Base-by-base conservation (phyloP, 495 filamentous ascomycete genomes). In the Lasiosphaeria ovina region DNA sequence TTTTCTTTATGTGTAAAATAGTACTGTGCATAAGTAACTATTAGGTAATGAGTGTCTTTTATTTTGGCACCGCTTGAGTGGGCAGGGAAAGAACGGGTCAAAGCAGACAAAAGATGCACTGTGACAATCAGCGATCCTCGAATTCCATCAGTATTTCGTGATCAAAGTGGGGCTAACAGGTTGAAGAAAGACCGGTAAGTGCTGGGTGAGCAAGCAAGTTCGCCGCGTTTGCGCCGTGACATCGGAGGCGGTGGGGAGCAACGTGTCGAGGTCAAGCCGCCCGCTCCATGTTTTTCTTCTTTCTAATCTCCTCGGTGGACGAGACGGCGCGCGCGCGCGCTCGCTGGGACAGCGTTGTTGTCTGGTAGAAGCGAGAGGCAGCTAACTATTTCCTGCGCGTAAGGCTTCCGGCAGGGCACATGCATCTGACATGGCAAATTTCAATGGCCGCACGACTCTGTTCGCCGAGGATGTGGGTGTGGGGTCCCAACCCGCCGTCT, bases 351-450 rank as follows among this genome's bases (percentile, higher is more conserved):
- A 24, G 24, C 24, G 24, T 24, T 24, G 24, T 24, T 24, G 24
- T 24, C 24, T 24, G 24, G 17, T 36, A 45, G 58, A 62, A 53
- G 57, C 59, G 51, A 65, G 57, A 51, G 55, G 34, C 62, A 60
- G 51, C 55, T 54, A 58, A 45, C 58, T 54, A 58, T 59, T 61
- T 64, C 50, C 45, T 65, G 67, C 69, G 71, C 67, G 69, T 70
- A 73, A 73, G 53, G 62, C 67, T 64, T 70, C 71, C 69, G 71
- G 69, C 67, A 72, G 65, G 51, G 48, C 61, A 59, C 66, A 61
- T 71, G 70, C 69, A 69, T 69, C 64, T 61, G 54, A 53, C 54
- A 53, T 52, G 35, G 45, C 40, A 53, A 59, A 57, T 66, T 45
- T 63, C 63, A 60, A 55, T 68, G 66, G 61, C 59, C 66, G 61